These are phyloP conservation scores for Musa troglodytarum DNA, from an alignment of 176 grass and related monocot species.

Conservation along the genomic window DNA sequence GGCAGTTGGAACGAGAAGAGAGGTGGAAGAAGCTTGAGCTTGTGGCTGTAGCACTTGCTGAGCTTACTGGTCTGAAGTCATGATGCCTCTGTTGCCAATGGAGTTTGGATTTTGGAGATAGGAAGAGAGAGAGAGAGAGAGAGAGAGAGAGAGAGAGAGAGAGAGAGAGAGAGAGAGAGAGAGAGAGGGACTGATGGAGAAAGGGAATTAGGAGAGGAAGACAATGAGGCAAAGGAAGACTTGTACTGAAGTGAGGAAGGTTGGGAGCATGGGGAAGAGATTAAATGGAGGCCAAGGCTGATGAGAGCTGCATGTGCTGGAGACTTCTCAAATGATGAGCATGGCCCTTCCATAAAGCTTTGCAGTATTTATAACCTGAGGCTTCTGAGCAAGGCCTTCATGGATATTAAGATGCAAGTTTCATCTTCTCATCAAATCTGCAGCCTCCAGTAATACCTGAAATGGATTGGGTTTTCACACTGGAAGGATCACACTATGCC, in stretches of 20 bases:
- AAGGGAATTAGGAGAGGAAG: neutral
- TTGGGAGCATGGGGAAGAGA: neutral
- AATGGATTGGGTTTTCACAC: too few relatives aligned
- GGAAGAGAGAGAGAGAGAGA: neutral
- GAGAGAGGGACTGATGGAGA: neutral
- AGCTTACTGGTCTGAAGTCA: too few relatives aligned
- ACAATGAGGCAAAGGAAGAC: neutral
- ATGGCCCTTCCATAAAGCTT: neutral
- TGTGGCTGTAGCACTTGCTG: too few relatives aligned
- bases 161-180: neutral
- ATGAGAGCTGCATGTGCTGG: neutral
- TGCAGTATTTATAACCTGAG: neutral
- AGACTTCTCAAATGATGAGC: neutral
- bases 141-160: neutral
- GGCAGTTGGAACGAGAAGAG: neutral
- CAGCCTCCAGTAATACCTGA: too few relatives aligned
- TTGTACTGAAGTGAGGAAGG: too few relatives aligned
- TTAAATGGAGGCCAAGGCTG: neutral
- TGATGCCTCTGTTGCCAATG: too few relatives aligned
- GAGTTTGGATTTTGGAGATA: neutral
- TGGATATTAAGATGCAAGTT: neutral
- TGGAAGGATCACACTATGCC: neutral
- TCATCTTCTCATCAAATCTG: too few relatives aligned
- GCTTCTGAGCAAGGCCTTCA: neutral
- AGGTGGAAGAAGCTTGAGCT: neutral